Evolutionary conservation across 129 eudicot species (phyloP), one percentile per base, ranked within the genome.

Genomic region (Lactuca sativa): DNA sequence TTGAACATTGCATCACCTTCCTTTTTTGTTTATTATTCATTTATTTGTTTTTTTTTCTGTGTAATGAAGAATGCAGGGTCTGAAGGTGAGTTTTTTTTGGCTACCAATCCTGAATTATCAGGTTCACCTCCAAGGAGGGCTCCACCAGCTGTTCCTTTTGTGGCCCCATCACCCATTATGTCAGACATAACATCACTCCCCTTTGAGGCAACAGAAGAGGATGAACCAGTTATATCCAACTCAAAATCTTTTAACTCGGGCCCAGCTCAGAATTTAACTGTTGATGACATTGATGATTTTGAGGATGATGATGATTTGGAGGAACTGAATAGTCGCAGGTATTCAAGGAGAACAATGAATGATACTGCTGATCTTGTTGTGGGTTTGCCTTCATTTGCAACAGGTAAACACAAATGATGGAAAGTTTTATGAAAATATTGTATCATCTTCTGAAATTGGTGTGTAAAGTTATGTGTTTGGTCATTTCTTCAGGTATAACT

Each of bases 111-210:
- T 64, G 97, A 87, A 67, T 62, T 83, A 57, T 85, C 97, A 59
- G 99, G 99, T 72, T 90, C 97, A 43, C 97, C 99, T 76, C 99
- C 99, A 16, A 75, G 80, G 81, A 83, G 91, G 78, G 66, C 86
- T 47, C 97, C 97, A 0, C 99, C 99, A 55, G 74, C 83, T 6
- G 90, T 78, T 38, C 97, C 99, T 15, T 60, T 67, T 34, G 64
- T 78, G 79, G 83, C 71, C 62, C 77, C 97, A 33, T 71, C 92
- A 48, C 88, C 86, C 49, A 78, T 95, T 80, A 37, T 84, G 62
- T 79, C 88, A 43, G 84, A 66, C 69, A 62, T 86, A 31, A 79
- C 95, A 11, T 80, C 93, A 51, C 75, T 73, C 30, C 85, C 91
- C 64, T 71, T 76, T 56, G 84, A 90, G 33, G 81, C 84, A 62